Percentiles rank a stretch among this genome's conserved stretches.
Conservation (phyloP, 331 rosid species). For the Acacia concinna region DNA sequence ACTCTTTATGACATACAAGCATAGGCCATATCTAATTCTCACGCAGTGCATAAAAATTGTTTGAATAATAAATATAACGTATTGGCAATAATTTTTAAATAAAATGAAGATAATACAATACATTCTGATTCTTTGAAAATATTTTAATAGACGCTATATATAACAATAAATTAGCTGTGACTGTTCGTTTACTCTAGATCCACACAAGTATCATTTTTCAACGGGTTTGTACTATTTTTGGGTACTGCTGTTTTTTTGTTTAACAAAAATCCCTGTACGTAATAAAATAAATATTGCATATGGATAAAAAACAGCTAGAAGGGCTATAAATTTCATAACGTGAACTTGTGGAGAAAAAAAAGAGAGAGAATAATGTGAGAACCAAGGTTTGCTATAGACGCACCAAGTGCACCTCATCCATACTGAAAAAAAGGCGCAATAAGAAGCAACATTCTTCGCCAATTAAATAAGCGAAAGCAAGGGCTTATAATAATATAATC, state of each 20-base stretch:
- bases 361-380: not conserved
- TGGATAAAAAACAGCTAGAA: not conserved
- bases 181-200: not conserved
- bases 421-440: slow-evolving; percentile 28
- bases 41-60: not conserved
- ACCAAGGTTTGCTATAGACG: not conserved
- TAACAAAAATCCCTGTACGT: no score
- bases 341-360: not conserved
- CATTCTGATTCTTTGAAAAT: not conserved
- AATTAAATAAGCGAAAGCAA: not conserved
- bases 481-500: not conserved
- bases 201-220: not conserved
- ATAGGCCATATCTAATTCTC: not conserved
- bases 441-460: slow-evolving; percentile 32
- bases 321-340: not conserved
- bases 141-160: not conserved
- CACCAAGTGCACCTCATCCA: slow-evolving; percentile 28
- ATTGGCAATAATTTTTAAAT: not conserved
- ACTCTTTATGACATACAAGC: not conserved
- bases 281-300: not conserved
- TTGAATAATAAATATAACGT: not conserved
- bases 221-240: not conserved
- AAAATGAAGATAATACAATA: not conserved
- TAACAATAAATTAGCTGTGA: not conserved
- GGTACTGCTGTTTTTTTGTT: not conserved